Evolutionary conservation across 2,329 filamentous ascomycete genomes (phyloP).

Genomic region (Pseudogymnoascus sp.): DNA sequence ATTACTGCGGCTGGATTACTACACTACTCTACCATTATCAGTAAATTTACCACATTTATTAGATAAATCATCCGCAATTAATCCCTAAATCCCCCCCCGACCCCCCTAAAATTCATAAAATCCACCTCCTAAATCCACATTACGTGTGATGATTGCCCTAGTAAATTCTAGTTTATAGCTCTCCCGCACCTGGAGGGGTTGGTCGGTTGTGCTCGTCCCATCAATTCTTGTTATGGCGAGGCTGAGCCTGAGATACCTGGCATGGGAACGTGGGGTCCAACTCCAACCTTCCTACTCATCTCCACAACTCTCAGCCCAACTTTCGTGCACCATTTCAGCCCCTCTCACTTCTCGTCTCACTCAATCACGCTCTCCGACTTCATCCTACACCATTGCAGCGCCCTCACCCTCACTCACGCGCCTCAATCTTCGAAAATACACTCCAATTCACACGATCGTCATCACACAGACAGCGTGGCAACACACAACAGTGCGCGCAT

Average conservation of each 20-base stretch:
- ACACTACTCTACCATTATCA: not conserved
- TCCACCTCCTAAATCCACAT: not conserved
- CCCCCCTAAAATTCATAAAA: not conserved
- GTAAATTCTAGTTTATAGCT: not conserved
- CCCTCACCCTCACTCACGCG: not conserved
- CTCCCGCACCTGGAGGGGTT: not conserved
- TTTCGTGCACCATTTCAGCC: not conserved
- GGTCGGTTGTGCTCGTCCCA: not conserved
- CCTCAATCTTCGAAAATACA: not conserved
- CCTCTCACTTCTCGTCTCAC: not conserved
- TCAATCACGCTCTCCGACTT: not conserved
- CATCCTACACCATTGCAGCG: not conserved
- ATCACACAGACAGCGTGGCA: not conserved
- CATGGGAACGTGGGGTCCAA: not conserved
- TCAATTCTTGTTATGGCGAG: not conserved
- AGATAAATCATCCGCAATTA: not conserved
- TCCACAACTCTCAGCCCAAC: not conserved
- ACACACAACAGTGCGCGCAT: not conserved
- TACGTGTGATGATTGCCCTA: not conserved
- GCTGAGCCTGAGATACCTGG: not conserved
- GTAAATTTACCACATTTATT: too few relatives aligned
- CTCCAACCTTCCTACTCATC: not conserved
- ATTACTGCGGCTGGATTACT: not conserved
- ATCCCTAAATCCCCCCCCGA: not conserved
- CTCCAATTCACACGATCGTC: slow-evolving; percentile 1